These are phyloP conservation scores for Termitomyces sp. DNA, from an alignment of 768 basidiomycete species.

Conservation along the genomic window DNA sequence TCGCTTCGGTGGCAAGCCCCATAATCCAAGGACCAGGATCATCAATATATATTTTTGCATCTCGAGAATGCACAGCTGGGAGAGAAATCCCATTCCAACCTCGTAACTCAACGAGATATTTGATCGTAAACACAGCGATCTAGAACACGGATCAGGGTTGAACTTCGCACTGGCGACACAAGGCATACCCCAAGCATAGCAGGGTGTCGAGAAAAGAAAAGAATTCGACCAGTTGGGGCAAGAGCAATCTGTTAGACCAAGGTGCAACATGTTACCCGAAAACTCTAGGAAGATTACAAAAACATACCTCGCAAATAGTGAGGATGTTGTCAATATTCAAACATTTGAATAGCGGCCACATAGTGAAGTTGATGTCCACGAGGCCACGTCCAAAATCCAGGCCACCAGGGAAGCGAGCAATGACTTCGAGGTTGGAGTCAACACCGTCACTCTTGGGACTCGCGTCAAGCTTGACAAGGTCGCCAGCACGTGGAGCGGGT, in stretches of 20 bases:
- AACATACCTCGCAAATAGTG: constrained; percentile 78
- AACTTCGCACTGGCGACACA: background rate
- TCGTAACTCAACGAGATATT: constrained; percentile 86
- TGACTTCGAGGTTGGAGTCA: constrained; percentile 65
- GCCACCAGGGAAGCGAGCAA: constrained; percentile 89
- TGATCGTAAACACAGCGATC: constrained; percentile 87
- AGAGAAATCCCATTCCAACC: constrained; percentile 91
- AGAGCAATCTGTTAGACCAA: constrained; percentile 66
- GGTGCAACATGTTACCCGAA: constrained; percentile 52
- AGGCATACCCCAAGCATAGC: constrained; percentile 76
- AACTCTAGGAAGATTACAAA: background rate
- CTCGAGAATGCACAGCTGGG: constrained; percentile 78
- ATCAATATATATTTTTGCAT: constrained; percentile 90
- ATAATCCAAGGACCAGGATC: constrained; percentile 98
- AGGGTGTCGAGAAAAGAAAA: constrained; percentile 87
- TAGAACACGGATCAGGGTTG: constrained; percentile 19
- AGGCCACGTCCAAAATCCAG: constrained; percentile 88
- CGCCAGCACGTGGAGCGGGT: constrained; percentile 83
- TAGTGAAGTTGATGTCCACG: constrained; percentile 92
- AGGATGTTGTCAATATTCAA: constrained; percentile 91
- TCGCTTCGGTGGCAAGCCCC: constrained; percentile 80
- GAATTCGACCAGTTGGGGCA: constrained; percentile 78
- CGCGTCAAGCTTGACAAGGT: constrained; percentile 81
- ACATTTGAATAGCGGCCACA: constrained; percentile 95
- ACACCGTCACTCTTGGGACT: constrained; percentile 55